Evolutionary conservation across 352 stramenopile genomes (phyloP), one percentile per base, ranked within the genome.

Genomic region (Phytophthora uliginosa): DNA sequence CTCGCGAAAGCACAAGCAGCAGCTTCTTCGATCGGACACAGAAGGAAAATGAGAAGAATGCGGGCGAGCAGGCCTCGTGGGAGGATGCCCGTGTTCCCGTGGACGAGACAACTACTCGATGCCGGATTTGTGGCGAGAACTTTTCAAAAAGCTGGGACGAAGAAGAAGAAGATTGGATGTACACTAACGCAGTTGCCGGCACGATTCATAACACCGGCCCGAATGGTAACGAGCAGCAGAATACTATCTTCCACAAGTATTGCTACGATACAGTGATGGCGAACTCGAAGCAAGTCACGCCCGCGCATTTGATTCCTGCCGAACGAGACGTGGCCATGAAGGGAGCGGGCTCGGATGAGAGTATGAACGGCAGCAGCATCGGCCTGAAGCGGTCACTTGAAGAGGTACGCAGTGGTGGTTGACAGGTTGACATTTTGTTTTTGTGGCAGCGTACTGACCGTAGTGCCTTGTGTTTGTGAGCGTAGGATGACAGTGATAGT

Each of bases 151-250:
- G 87, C 68, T 97, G 88, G 87, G 85, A 95, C 47, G 90, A 97
- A 86, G 90, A 97, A 33, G 90, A 97, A 51, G 90, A 97, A 57
- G 90, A 97, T 33, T 97, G 90, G 90, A 94, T 97, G 89, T 97
- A 97, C 73, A 95, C 86, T 65, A 96, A 96, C 63, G 90, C 90
- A 2, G 85, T 96, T 28, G 73, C 85, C n/a, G 90, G 84, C 9
- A 89, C 79, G 55, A 93, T 96, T 52, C 84, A 93, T 63, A 78
- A 93, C 52, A 74, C 74, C 28, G 69, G 65, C 8, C 62, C 73
- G 0, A 67, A 67, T 38, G 73, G 79, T 3, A 76, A 78, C 15
- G 78, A 80, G 22, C 58, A 68, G 18, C 77, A 92, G 13, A 77
- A 90, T 45, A 95, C 89, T 4, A 97, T 97, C 53, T 95, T 97